These are phyloP conservation scores for Huntiella decipiens DNA, from an alignment of 2,329 filamentous ascomycete genomes.

Conservation along the genomic window DNA sequence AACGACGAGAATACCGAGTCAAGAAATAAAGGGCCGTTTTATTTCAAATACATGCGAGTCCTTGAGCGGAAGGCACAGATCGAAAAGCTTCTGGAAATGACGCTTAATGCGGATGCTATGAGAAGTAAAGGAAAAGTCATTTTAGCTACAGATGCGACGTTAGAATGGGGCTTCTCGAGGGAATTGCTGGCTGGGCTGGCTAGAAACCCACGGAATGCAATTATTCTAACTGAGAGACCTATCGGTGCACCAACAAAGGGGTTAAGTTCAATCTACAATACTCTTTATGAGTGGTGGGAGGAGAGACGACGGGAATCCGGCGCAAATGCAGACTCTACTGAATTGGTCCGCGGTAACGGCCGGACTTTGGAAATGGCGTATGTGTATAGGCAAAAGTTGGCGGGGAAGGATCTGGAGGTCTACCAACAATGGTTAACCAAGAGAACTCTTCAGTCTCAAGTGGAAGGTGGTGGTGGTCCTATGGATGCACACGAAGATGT, in stretches of 20 bases:
- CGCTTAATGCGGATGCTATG: constrained; percentile 22
- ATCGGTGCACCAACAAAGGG: constrained; percentile 23
- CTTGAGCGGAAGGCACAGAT: constrained; percentile 70
- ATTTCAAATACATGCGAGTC: constrained; percentile 69
- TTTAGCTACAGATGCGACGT: constrained; percentile 69
- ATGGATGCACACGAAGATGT: constrained; percentile 54
- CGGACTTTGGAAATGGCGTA: constrained; percentile 41
- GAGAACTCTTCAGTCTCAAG: constrained; percentile 65
- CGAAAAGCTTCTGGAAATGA: constrained; percentile 41
- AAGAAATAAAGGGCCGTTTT: constrained; percentile 52
- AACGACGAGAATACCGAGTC: constrained; percentile 6
- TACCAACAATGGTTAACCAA: constrained; percentile 91
- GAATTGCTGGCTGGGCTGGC: constrained; percentile 59
- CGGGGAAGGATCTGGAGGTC: constrained; percentile 54
- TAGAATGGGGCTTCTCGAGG: constrained; percentile 91
- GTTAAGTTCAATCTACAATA: constrained; percentile 45
- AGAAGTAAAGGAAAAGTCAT: constrained; percentile 47
- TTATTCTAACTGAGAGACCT: constrained; percentile 68
- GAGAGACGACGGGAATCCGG: constrained; percentile 41
- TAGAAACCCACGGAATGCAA: constrained; percentile 57
- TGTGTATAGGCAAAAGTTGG: constrained; percentile 43
- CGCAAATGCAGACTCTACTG: constrained; percentile 36
- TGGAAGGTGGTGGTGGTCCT: constrained; percentile 49
- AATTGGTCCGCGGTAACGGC: constrained; percentile 48
- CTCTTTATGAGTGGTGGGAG: constrained; percentile 65